Base-by-base conservation (phyloP, 768 basidiomycete species). In the Boletus patriciae region DNA sequence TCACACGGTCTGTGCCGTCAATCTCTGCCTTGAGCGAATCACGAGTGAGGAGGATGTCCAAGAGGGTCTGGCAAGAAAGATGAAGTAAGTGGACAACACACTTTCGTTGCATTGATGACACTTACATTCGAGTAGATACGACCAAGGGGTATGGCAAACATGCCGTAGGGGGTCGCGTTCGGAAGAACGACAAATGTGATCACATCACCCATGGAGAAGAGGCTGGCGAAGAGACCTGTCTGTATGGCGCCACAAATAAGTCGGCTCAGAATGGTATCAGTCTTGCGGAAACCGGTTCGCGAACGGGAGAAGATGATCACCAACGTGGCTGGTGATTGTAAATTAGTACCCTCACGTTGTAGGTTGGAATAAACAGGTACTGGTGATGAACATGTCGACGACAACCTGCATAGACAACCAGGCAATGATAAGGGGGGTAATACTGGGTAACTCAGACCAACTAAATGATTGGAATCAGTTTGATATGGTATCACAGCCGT, bases 271-370 rank as follows among this genome's bases (percentile, higher is more conserved):
- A 82, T 73, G 0, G 74, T 79, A 59, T 85, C 81, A 6, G 78
- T 84, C 59, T 70, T 77, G 16, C 70, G 71, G 67, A 82, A 80
- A 18, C 83, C 82, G 15, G 82, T 83, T 51, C 77, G 73, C 6
- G 76, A 76, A 34, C 53, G 53, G 9, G 13, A 46, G 27, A 37
- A 25, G 10, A 47, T 5, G 11, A 21, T 23, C 25, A 49, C 13
- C 38, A 46, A 46, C 3, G 60, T 63, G 9, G 66, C 70, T 62
- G 71, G 25, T n/a, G 18, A 13, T 16, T 21, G n/a, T 16, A 2
- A 25, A 13, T 38, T 55, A 12, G 29, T 11, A 23, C 6, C 6
- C 6, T 27, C 3, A 2, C 25, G 16, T 8, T 7, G 13, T 23
- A 21, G 3, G 12, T 4, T n/a, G 1, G 7, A 31, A 12, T 23